Base-by-base conservation (phyloP, 805 yeast species). In the Saccharomyces paradoxus region DNA sequence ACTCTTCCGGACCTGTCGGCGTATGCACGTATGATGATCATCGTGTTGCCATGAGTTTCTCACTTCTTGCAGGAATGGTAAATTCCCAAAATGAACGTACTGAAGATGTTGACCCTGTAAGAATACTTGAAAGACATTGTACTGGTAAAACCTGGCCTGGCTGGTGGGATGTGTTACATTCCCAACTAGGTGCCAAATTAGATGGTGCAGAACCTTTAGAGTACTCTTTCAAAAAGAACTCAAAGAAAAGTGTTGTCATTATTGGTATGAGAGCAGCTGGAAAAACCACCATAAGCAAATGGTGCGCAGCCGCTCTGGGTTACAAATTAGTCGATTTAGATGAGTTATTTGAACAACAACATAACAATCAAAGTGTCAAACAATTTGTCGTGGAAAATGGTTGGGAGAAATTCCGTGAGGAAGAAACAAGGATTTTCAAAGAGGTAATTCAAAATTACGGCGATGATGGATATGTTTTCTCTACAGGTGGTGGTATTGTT, bases 141-240 rank as follows among this genome's bases (percentile, higher is more conserved):
- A 95, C 97, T 1, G 95, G 92, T 55, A 94, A 94, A 74, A 94
- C 99, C 0, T 94, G 99, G 99, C 99, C 99, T 22, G 98, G 97
- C 41, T 94, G 99, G 99, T 94, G 99, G 99, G 99, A 94, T 72
- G 80, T 84, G 37, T 75, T 94, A 58, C 90, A 84, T 67, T 79
- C 86, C 50, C 72, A 78, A 50, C 81, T 94, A 63, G 79, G 82
- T 22, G 86, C 81, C 27, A 63, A 71, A 10, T 70, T 94, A 41
- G 86, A 83, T 63, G 99, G 99, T 27, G 77, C 76, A 62, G 95
- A 87, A 65, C 78, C 80, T 5, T 63, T 69, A 10, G 51, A 51
- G 27, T 51, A 54, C n/a, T 49, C 31, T 7, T 47, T 52, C 26
- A 50, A 50, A 14, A 17, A 53, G 17, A 51, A 52, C 4, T 51